Evolutionary conservation across 2,329 filamentous ascomycete genomes (phyloP).

Genomic region (Ascochyta fabae): DNA sequence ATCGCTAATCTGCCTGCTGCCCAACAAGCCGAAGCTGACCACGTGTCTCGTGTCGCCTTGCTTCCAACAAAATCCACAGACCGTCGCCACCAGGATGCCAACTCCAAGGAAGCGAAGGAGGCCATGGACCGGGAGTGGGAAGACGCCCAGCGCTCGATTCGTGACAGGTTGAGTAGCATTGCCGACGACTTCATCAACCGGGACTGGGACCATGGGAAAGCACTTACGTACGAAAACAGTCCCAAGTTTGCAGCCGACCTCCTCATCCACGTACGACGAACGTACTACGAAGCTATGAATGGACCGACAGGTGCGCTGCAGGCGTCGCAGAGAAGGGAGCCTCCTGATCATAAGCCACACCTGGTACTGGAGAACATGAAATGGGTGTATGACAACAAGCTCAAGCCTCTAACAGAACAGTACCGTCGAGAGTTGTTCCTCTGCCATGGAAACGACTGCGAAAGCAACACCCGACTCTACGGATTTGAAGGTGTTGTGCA

Average conservation of each 20-base stretch:
- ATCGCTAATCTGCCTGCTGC: constrained; percentile 69
- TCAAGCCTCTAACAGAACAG: constrained; percentile 71
- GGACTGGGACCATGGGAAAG: constrained; percentile 68
- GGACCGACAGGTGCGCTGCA: constrained; percentile 54
- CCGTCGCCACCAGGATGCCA: constrained; percentile 56
- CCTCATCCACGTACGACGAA: constrained; percentile 68
- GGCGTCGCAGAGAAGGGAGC: constrained; percentile 2
- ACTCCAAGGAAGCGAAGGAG: constrained; percentile 61
- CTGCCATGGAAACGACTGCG: constrained; percentile 69
- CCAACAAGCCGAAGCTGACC: constrained; percentile 61
- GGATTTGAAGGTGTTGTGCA: constrained; percentile 81
- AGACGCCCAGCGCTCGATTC: constrained; percentile 70
- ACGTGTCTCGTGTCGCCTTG: constrained; percentile 56
- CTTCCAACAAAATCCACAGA: constrained; percentile 57
- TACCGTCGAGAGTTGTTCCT: constrained; percentile 76
- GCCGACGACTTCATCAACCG: constrained; percentile 74
- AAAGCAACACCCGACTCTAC: constrained; percentile 69
- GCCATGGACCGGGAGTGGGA: constrained; percentile 74
- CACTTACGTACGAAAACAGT: constrained; percentile 67
- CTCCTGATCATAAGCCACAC: constrained; percentile 56
- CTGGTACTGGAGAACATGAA: constrained; percentile 85
- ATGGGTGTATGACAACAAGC: constrained; percentile 79
- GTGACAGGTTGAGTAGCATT: constrained; percentile 68
- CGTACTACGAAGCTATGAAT: constrained; percentile 70
- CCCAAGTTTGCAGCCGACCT: constrained; percentile 75